These are phyloP conservation scores for Vachellia collinsii DNA, from an alignment of 306 rosid genomes.

Conservation along the genomic window DNA sequence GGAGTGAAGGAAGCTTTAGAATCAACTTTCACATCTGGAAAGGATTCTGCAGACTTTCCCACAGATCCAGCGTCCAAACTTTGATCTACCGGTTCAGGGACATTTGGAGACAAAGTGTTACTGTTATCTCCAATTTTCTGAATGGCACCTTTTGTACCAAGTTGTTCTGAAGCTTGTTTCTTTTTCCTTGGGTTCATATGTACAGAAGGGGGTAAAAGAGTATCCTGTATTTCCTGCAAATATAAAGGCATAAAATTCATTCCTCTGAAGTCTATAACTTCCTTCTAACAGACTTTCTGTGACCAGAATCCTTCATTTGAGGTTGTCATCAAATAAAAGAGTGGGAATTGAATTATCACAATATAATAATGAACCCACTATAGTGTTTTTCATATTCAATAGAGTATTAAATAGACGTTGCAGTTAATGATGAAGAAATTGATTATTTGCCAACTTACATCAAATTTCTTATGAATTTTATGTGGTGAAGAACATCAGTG, in stretches of 20 bases:
- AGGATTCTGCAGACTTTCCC: slow-evolving; percentile 42
- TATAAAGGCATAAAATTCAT: slow-evolving; percentile 17
- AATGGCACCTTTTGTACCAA: slow-evolving; percentile 56
- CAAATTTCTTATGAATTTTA: slow-evolving; percentile 16
- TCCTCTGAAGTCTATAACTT: background rate
- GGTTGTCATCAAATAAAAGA: background rate
- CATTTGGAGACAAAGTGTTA: slow-evolving; percentile 41
- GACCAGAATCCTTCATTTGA: background rate
- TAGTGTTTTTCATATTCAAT: slow-evolving; percentile 15
- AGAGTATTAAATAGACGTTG: background rate
- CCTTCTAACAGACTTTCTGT: background rate
- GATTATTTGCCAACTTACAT: slow-evolving; percentile 13
- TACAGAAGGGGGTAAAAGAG: slow-evolving; percentile 79
- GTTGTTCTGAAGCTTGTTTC: slow-evolving; percentile 45
- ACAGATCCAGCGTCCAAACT: slow-evolving; percentile 37
- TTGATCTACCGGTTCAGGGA: slow-evolving; percentile 41
- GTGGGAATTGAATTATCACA: slow-evolving; percentile 2
- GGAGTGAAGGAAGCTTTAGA: slow-evolving; percentile 64
- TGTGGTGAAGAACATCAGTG: slow-evolving; percentile 9
- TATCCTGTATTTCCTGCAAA: slow-evolving; percentile 82
- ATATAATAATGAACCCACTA: slow-evolving; percentile 17
- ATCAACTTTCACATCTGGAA: slow-evolving; percentile 42
- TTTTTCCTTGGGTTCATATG: slow-evolving; percentile 47
- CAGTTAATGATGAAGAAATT: slow-evolving; percentile 16
- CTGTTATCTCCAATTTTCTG: slow-evolving; percentile 40